phyloP scores from a whole-genome alignment of 1,284 basidiomycete genomes.

The Fomitopsis schrenkii region DNA sequence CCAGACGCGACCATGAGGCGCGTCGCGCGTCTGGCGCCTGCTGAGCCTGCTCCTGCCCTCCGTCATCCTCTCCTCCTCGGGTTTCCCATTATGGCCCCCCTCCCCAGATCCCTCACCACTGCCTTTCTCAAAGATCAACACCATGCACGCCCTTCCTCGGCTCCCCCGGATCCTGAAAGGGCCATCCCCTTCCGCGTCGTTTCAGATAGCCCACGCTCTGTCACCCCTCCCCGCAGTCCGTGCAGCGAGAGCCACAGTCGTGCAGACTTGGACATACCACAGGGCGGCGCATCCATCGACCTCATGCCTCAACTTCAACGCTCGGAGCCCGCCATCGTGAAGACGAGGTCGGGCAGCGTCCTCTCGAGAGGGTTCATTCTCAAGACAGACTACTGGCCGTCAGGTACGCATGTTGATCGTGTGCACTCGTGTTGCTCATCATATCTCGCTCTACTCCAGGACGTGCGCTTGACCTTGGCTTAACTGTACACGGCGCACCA shows the following conservation, averaged over 20 bases:
- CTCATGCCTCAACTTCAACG: slow-evolving; percentile 57
- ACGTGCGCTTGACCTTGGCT: slow-evolving; percentile 85
- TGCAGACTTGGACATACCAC: slow-evolving; percentile 3
- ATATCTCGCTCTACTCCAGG: slow-evolving; percentile 38
- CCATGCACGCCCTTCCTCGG: slow-evolving; percentile 9
- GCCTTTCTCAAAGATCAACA: background rate
- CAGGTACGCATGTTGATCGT: slow-evolving; percentile 41
- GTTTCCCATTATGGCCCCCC: background rate
- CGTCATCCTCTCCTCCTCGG: background rate
- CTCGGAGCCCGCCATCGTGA: slow-evolving; percentile 75
- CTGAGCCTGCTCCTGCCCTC: background rate
- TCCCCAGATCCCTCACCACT: background rate
- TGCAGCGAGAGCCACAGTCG: slow-evolving; percentile 6
- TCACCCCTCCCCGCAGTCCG: background rate
- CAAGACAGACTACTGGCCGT: slow-evolving; percentile 92
- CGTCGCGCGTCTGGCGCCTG: background rate
- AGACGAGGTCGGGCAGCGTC: slow-evolving; percentile 85
- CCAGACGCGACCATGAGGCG: background rate
- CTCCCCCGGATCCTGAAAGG: slow-evolving; percentile 7
- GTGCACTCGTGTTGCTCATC: background rate
- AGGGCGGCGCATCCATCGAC: slow-evolving; percentile 36
- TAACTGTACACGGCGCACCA: slow-evolving; percentile 92
- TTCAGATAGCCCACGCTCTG: background rate
- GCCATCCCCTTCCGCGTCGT: background rate
- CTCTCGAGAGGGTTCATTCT: slow-evolving; percentile 88